Evolutionary conservation across 371 early-diverging fungal genomes (phyloP), one percentile per base, ranked within the genome.

Genomic region (Rhizopus delemar): DNA sequence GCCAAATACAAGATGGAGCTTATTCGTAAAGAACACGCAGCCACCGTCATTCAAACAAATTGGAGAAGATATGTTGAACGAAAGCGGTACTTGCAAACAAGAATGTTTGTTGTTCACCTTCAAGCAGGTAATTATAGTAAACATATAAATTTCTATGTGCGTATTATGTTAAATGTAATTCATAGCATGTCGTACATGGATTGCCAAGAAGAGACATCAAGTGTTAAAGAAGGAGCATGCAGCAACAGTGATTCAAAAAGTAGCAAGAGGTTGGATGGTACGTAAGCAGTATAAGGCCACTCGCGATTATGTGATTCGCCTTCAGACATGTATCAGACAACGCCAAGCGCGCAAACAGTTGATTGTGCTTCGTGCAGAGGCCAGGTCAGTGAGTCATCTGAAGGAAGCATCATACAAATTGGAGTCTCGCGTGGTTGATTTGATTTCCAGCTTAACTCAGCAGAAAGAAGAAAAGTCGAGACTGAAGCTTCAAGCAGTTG

Each of bases 381-480:
- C 93, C 8, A 80, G 91, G 38, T 93, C 93, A 15, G 93, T 94
- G 7, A 90, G 88, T 56, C 96, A 97, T 71, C 86, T 95, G 70
- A 92, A 94, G 75, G 95, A 96, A 66, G 85, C 90, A 16, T 93
- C 96, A 5, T 91, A 90, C 73, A 89, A 91, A 72, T 84, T 99
- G 12, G 98, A 99, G 68, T 90, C 85, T 74, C 93, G 95, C 75
- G 90, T 98, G 51, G 85, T 95, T 63, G 93, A 91, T 73, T 81
- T 98, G 66, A 93, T 95, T 38, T 90, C 88, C 69, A 79, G 78
- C 53, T 68, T 97, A 55, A 84, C 81, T 15, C 76, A 80, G 64
- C 88, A 90, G 63, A 83, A 86, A 55, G 84, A 87, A 59, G 93
- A 92, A 65, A 87, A 85, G 73, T 82, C 84, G 31, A 61, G 69